Evolutionary conservation across 2,329 filamentous ascomycete genomes (phyloP).

Genomic region (Metarhizium anisopliae): DNA sequence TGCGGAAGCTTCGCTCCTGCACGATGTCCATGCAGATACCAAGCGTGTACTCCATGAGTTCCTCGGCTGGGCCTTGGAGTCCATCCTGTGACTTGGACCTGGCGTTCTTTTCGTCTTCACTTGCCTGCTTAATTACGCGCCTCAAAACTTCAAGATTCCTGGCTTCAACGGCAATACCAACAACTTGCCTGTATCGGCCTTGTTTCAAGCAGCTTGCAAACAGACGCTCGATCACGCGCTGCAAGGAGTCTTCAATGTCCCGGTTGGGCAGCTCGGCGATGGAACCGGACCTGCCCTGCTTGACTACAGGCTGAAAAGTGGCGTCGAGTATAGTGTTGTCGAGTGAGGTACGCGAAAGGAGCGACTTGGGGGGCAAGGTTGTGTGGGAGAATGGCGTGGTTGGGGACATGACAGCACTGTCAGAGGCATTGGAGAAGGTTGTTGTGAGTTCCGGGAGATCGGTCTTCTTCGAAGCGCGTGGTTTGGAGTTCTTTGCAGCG

Average conservation of each 20-base stretch:
- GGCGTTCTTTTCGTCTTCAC: constrained; percentile 68
- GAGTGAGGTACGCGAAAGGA: constrained; percentile 74
- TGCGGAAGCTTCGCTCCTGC: constrained; percentile 79
- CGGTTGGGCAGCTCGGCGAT: constrained; percentile 60
- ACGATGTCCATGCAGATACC: constrained; percentile 97
- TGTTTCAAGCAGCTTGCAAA: constrained; percentile 84
- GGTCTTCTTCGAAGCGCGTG: constrained; percentile 32
- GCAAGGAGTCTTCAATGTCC: constrained; percentile 69
- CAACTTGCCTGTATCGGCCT: constrained; percentile 87
- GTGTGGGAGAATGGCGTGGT: constrained; percentile 95
- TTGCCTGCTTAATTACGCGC: constrained; percentile 80
- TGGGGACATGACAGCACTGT: constrained; percentile 69
- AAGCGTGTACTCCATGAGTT: constrained; percentile 92
- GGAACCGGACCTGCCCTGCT: constrained; percentile 45
- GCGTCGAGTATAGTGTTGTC: constrained; percentile 54
- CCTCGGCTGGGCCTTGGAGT: constrained; percentile 60
- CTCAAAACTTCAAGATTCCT: constrained; percentile 83
- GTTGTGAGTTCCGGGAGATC: constrained; percentile 65
- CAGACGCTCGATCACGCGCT: constrained; percentile 75
- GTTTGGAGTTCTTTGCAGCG: constrained; percentile 38
- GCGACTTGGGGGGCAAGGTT: constrained; percentile 83
- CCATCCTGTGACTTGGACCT: constrained; percentile 45
- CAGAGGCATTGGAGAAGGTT: constrained; percentile 62
- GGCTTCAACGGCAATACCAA: constrained; percentile 93
- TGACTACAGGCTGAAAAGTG: constrained; percentile 43